Evolutionary conservation across 2,329 filamentous ascomycete genomes (phyloP).

Genomic region (Phialophora macrospora): DNA sequence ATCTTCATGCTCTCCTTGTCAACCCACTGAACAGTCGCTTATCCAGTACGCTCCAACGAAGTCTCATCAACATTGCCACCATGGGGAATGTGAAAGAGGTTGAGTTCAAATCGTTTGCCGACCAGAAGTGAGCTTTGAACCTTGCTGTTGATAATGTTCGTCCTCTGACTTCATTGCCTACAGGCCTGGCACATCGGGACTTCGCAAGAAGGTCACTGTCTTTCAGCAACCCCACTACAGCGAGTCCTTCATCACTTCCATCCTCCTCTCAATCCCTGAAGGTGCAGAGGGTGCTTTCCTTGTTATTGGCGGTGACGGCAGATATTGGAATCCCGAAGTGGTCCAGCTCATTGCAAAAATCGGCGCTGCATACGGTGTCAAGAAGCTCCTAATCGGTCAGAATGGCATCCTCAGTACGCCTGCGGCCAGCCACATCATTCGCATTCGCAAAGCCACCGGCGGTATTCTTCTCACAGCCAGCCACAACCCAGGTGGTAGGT

Average conservation of each 20-base stretch:
- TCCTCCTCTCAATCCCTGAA: slow-evolving; percentile 94
- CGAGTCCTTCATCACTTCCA: slow-evolving; percentile 92
- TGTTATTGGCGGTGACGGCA: slow-evolving; percentile 95
- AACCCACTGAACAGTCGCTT: not conserved
- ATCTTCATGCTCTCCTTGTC: not conserved
- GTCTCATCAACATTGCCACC: slow-evolving; percentile 2
- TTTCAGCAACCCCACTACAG: slow-evolving; percentile 96
- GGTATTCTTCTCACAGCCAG: slow-evolving; percentile 96
- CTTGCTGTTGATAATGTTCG: slow-evolving; percentile 22
- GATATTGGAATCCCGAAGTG: slow-evolving; percentile 96
- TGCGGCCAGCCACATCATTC: slow-evolving; percentile 92
- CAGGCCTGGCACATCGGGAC: slow-evolving; percentile 73
- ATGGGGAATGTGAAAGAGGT: slow-evolving; percentile 66
- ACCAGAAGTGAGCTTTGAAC: slow-evolving; percentile 83
- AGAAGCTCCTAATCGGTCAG: slow-evolving; percentile 97
- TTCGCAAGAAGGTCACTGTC: slow-evolving; percentile 98
- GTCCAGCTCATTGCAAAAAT: slow-evolving; percentile 98
- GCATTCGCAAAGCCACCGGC: slow-evolving; percentile 91
- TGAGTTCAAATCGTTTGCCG: slow-evolving; percentile 80
- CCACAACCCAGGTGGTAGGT: slow-evolving; percentile 94
- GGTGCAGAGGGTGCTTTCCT: slow-evolving; percentile 85
- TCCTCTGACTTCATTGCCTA: slow-evolving; percentile 35
- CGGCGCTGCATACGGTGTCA: slow-evolving; percentile 93
- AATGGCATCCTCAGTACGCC: slow-evolving; percentile 96
- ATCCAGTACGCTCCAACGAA: not conserved